Percentiles rank a stretch among this genome's conserved stretches.
Conservation (phyloP, 2,329 filamentous ascomycete species). For the Rutstroemia sp. region DNA sequence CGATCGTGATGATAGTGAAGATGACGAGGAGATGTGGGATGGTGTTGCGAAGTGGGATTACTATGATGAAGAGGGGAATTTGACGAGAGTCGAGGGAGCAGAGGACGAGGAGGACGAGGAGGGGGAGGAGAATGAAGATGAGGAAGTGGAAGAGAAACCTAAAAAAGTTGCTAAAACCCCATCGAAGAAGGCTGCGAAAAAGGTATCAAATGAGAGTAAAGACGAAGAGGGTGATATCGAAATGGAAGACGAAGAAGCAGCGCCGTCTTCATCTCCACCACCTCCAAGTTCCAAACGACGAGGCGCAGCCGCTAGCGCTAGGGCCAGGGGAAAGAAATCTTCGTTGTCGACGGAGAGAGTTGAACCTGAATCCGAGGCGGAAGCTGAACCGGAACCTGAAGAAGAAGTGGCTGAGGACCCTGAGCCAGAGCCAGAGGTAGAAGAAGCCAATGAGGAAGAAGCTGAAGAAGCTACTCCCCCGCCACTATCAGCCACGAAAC, state of each 20-base stretch:
- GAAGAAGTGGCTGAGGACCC: slow-evolving; percentile 5
- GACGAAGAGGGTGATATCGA: slow-evolving; percentile 3
- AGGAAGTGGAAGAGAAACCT: slow-evolving; percentile 8
- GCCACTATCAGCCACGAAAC: background rate
- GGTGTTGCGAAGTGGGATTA: slow-evolving; percentile 30
- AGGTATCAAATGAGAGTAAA: background rate
- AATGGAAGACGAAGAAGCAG: background rate
- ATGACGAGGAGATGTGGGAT: slow-evolving; percentile 32
- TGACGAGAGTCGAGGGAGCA: slow-evolving; percentile 27
- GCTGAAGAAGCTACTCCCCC: background rate
- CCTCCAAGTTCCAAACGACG: background rate
- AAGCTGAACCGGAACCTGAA: slow-evolving; percentile 9
- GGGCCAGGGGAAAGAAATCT: background rate
- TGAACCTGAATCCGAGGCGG: slow-evolving; percentile 7
- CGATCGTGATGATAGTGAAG: slow-evolving; percentile 35
- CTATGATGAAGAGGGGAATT: slow-evolving; percentile 33
- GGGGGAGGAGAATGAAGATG: slow-evolving; percentile 11
- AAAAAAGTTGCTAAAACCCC: background rate
- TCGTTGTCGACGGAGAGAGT: background rate
- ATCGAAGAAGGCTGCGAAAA: background rate
- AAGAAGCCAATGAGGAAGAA: slow-evolving; percentile 5
- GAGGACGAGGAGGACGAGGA: slow-evolving; percentile 12
- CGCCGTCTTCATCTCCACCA: background rate
- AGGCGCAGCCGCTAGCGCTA: background rate
- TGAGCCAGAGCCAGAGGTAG: background rate